Evolutionary conservation across 2,329 filamentous ascomycete species (phyloP).

Genomic region (Aureobasidium sp.): DNA sequence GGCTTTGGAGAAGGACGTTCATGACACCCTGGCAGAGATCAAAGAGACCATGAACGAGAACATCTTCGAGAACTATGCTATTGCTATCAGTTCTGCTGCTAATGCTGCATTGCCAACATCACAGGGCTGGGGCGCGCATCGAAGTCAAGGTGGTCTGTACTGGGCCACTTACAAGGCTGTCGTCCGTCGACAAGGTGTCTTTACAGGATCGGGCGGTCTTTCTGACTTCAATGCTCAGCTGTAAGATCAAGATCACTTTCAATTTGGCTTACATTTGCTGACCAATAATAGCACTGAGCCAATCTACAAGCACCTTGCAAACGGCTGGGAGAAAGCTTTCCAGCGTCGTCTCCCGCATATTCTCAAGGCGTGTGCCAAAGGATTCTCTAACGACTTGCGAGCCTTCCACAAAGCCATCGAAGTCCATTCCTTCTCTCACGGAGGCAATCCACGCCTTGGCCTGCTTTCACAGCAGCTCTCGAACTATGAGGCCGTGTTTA

Average conservation of each 20-base stretch:
- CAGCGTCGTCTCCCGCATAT: constrained; percentile 36
- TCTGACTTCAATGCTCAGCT: constrained; percentile 38
- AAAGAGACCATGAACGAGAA: constrained; percentile 37
- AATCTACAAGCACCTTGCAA: constrained; percentile 34
- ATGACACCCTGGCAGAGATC: constrained; percentile 33
- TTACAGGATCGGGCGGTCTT: constrained; percentile 31
- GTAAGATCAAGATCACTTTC: background rate
- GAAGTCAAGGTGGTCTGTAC: constrained; percentile 39
- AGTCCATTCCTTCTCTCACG: constrained; percentile 31
- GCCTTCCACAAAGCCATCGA: constrained; percentile 40
- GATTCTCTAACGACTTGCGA: constrained; percentile 28
- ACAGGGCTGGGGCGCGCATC: constrained; percentile 32
- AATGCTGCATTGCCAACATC: constrained; percentile 30
- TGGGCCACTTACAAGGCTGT: constrained; percentile 53
- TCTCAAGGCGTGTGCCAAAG: constrained; percentile 31
- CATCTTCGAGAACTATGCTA: constrained; percentile 40
- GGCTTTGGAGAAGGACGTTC: constrained; percentile 36
- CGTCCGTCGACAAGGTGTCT: constrained; percentile 45
- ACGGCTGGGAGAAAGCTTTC: constrained; percentile 39
- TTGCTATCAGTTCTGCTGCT: constrained; percentile 34
- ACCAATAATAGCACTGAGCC: constrained; percentile 22
- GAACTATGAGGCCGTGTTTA: constrained; percentile 37
- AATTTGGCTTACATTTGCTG: background rate
- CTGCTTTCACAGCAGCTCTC: constrained; percentile 37
- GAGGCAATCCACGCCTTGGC: constrained; percentile 33